Conservation (phyloP, 805 yeast species). For the Spathaspora girioi region DNA sequence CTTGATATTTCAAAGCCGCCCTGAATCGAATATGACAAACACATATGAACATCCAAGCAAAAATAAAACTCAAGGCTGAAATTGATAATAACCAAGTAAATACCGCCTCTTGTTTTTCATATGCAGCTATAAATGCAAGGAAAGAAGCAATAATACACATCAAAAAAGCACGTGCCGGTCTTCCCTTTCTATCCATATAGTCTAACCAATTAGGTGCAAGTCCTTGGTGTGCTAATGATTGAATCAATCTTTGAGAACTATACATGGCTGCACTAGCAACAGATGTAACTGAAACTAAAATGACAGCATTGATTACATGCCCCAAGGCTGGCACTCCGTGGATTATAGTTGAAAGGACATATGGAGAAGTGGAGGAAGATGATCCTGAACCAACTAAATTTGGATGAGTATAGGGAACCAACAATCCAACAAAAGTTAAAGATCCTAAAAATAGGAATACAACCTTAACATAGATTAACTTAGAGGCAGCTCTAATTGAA, state of each 20-base stretch:
- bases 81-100: conserved; percentile 36
- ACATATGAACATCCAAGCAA: conserved; percentile 40
- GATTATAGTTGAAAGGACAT: conserved; percentile 37
- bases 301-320: conserved; percentile 40
- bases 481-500: conserved; percentile 38
- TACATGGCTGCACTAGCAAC: conserved; percentile 42
- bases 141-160: conserved; percentile 31
- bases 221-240: conserved; percentile 40
- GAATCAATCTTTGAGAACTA: conserved; percentile 39
- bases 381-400: conserved; percentile 32
- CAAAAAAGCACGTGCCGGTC: conserved; percentile 38
- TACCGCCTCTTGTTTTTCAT: conserved; percentile 33
- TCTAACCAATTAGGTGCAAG: conserved; percentile 37
- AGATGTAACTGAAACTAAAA: conserved; percentile 38
- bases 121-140: conserved; percentile 40
- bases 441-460: conserved; percentile 37
- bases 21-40: conserved; percentile 40
- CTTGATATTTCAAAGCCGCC: conserved; percentile 30
- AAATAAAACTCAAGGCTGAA: conserved; percentile 29
- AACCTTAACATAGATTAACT: conserved; percentile 37
- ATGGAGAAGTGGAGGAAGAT: conserved; percentile 37
- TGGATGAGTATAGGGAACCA: conserved; percentile 32
- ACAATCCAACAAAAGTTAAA: conserved; percentile 34
- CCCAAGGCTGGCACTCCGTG: conserved; percentile 37
- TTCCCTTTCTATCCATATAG: conserved; percentile 37